Conservation (phyloP, 805 yeast species). For the Saccharomycopsis capsularis region DNA sequence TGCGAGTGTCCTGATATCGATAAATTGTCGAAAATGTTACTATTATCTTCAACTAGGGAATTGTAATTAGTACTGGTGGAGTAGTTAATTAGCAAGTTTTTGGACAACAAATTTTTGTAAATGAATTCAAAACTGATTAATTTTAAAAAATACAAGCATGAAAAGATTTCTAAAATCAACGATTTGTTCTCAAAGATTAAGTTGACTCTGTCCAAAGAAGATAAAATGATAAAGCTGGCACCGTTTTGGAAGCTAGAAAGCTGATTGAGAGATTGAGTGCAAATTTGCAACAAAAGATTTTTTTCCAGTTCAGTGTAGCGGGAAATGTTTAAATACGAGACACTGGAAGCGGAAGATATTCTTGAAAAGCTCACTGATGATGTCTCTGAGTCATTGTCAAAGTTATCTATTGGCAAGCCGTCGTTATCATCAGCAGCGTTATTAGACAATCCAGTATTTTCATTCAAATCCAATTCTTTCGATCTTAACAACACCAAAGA, state of each 20-base stretch:
- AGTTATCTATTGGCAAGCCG: background rate
- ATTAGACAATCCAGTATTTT: background rate
- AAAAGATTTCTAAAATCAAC: slow-evolving; percentile 51
- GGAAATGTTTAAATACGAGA: slow-evolving; percentile 1
- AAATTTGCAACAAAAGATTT: slow-evolving; percentile 3
- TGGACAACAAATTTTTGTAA: slow-evolving; percentile 34
- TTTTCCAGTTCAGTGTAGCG: background rate
- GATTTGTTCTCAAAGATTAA: slow-evolving; percentile 51
- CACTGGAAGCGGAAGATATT: background rate
- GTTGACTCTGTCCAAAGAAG: slow-evolving; percentile 40
- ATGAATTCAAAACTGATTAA: slow-evolving; percentile 39
- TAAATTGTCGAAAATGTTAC: background rate
- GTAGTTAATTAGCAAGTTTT: slow-evolving; percentile 41
- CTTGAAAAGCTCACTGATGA: background rate
- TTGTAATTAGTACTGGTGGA: background rate
- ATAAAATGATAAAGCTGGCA: slow-evolving; percentile 46
- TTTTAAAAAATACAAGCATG: slow-evolving; percentile 45
- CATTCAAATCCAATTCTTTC: slow-evolving; percentile 3
- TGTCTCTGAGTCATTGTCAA: background rate
- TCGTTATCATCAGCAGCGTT: background rate
- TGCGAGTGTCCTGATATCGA: slow-evolving; percentile 1
- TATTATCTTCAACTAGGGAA: background rate
- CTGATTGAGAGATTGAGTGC: slow-evolving; percentile 23
- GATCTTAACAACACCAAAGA: slow-evolving; percentile 15
- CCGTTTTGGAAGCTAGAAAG: slow-evolving; percentile 44